Conservation (phyloP, 257 asterid genomes). For the Phtheirospermum japonicum region DNA sequence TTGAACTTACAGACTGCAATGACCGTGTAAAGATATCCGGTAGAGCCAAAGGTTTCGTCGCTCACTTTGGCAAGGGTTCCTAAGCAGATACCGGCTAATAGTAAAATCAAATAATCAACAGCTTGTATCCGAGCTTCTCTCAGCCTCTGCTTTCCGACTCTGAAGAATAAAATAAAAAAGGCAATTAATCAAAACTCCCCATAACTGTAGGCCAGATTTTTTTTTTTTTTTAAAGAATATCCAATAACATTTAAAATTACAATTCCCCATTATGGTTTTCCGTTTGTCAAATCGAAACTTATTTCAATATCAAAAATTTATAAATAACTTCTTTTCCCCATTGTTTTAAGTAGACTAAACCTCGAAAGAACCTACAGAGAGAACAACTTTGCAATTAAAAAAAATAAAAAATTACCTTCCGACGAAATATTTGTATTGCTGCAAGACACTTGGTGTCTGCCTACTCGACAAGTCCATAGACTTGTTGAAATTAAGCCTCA, state of each 20-base stretch:
- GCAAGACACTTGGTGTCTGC: conserved; percentile 43
- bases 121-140: conserved; percentile 83
- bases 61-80: conserved; percentile 95
- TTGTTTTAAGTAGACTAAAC: no score
- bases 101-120: conserved; percentile 77
- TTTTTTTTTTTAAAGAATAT: no score
- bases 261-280: no score
- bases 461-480: conserved; percentile 67
- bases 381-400: not conserved
- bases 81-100: conserved; percentile 86
- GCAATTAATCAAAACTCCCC: no score
- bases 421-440: conserved; percentile 74
- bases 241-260: no score
- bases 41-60: conserved; percentile 83
- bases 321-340: no score
- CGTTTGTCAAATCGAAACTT: no score
- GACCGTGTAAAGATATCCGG: conserved; percentile 91
- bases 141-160: conserved; percentile 78
- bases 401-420: conserved; percentile 41
- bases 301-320: no score
- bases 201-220: no score
- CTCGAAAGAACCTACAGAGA: no score
- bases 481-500: conserved; percentile 50
- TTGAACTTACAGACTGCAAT: conserved; percentile 85
- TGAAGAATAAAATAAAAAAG: conserved; percentile 28